Conservation (phyloP, 106 monocot species). For the Xerophyta viscosa region DNA sequence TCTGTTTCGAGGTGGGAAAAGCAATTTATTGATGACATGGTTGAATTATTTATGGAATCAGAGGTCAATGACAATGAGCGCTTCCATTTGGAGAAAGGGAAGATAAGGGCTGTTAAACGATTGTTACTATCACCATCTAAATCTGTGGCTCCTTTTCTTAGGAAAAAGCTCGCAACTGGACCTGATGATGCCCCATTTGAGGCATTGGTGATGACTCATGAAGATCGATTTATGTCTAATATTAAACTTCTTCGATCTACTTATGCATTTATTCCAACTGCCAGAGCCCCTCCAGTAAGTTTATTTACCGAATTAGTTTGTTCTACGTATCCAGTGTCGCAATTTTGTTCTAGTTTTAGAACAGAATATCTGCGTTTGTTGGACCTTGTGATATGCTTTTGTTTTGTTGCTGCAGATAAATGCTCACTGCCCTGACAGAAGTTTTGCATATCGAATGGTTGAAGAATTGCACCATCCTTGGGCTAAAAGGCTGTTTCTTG, state of each 20-base stretch:
- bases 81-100: slow-evolving; percentile 29
- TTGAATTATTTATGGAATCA: slow-evolving; percentile 51
- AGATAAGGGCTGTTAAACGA: slow-evolving; percentile 56
- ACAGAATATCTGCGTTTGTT: too few relatives aligned
- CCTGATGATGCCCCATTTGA: slow-evolving; percentile 48
- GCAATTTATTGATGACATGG: slow-evolving; percentile 36
- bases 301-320: not conserved
- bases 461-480: slow-evolving; percentile 87
- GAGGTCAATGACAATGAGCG: slow-evolving; percentile 29
- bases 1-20: slow-evolving; percentile 46
- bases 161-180: slow-evolving; percentile 54
- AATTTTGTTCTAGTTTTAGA: too few relatives aligned
- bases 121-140: slow-evolving; percentile 69
- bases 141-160: slow-evolving; percentile 46
- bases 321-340: not conserved
- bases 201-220: slow-evolving; percentile 56
- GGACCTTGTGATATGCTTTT: too few relatives aligned
- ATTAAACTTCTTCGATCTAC: slow-evolving; percentile 56
- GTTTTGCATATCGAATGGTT: slow-evolving; percentile 59
- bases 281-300: slow-evolving; percentile 83
- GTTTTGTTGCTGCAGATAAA: slow-evolving; percentile 52
- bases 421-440: slow-evolving; percentile 64
- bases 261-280: slow-evolving; percentile 80
- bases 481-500: slow-evolving; percentile 72
- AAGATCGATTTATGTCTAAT: slow-evolving; percentile 68